Conservation (phyloP, 805 yeast species). For the Candida nonsorbophila region DNA sequence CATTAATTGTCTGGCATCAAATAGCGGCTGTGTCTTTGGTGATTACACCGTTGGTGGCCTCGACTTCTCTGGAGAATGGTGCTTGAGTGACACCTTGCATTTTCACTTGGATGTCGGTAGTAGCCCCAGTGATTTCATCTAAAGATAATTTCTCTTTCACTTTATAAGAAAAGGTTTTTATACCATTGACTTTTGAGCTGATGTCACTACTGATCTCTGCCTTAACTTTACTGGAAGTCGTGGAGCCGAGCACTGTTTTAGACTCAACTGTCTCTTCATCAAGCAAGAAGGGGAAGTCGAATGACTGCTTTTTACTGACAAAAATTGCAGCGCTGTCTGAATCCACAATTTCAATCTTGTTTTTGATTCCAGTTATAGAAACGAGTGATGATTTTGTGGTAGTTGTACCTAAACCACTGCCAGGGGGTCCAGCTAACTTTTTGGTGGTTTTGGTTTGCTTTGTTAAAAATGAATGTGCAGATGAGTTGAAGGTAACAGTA, state of each 20-base stretch:
- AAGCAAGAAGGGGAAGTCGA: slow-evolving; percentile 9
- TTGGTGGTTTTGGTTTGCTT: slow-evolving; percentile 7
- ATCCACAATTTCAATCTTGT: slow-evolving; percentile 4
- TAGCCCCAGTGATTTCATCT: slow-evolving; percentile 8
- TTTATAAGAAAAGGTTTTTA: slow-evolving; percentile 4
- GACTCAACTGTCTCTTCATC: slow-evolving; percentile 5
- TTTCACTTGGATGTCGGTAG: slow-evolving; percentile 8
- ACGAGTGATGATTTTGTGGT: slow-evolving; percentile 4
- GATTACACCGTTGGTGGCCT: slow-evolving; percentile 11
- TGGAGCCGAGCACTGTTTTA: slow-evolving; percentile 4
- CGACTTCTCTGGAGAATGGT: slow-evolving; percentile 32
- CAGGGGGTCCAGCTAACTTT: slow-evolving; percentile 10
- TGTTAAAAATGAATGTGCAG: slow-evolving; percentile 8
- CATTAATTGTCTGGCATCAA: not conserved
- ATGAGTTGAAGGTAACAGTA: slow-evolving; percentile 12
- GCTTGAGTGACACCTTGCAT: slow-evolving; percentile 38
- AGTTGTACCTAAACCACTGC: slow-evolving; percentile 7
- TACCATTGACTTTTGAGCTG: slow-evolving; percentile 8
- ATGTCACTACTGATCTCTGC: slow-evolving; percentile 5
- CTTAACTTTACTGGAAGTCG: slow-evolving; percentile 1
- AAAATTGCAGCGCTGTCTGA: slow-evolving; percentile 4
- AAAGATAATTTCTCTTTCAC: slow-evolving; percentile 7
- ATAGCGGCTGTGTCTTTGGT: slow-evolving; percentile 6
- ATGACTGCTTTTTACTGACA: slow-evolving; percentile 2
- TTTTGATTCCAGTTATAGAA: slow-evolving; percentile 6